These are phyloP conservation scores for Aphanomyces invadans DNA, from an alignment of 352 stramenopile genomes.

Conservation along the genomic window DNA sequence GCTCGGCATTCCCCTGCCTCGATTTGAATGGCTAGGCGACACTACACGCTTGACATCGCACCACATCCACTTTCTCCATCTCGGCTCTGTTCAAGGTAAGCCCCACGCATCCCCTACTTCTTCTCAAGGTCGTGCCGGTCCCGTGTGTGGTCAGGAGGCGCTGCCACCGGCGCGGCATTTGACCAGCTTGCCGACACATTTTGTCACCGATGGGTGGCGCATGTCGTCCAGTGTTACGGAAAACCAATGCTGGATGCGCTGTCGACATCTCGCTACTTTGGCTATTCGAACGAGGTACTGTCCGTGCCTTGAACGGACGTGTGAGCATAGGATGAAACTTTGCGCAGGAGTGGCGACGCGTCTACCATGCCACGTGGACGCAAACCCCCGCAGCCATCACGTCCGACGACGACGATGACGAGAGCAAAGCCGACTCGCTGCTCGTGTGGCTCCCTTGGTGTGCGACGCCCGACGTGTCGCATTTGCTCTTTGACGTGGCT, in stretches of 20 bases:
- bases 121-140: too few relatives aligned
- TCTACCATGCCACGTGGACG: constrained; percentile 18
- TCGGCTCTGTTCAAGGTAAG: neutral
- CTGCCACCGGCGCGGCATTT: neutral
- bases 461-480: constrained; percentile 73
- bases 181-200: neutral
- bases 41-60: neutral
- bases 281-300: constrained; percentile 24
- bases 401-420: constrained; percentile 25
- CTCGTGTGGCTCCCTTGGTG: constrained; percentile 82
- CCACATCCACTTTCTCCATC: neutral
- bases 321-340: neutral
- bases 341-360: constrained; percentile 5
- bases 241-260: neutral
- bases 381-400: constrained; percentile 1
- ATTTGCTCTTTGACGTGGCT: constrained; percentile 7
- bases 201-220: neutral
- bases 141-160: too few relatives aligned
- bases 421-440: constrained; percentile 41
- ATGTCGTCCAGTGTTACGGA: neutral
- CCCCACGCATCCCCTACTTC: neutral
- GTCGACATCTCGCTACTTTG: neutral
- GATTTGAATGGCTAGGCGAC: neutral
- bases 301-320: neutral
- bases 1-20: neutral